Evolutionary conservation across 2,329 filamentous ascomycete genomes (phyloP), one percentile per base, ranked within the genome.

Genomic region (Trichoderma sp.): DNA sequence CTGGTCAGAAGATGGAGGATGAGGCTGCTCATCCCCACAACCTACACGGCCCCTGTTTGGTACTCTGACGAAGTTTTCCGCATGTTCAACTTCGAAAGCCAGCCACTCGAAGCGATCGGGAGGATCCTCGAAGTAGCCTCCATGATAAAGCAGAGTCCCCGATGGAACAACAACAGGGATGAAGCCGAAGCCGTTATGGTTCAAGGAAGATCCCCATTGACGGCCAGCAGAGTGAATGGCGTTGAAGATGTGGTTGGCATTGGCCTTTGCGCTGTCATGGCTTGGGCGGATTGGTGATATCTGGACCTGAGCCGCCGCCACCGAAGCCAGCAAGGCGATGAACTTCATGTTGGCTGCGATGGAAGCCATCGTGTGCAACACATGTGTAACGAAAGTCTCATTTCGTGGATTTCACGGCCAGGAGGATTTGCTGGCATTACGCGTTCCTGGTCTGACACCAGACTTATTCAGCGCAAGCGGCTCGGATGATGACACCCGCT

Each of bases 51-150:
- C 21, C 50, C 50, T 8, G 7, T 35, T 21, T 29, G n/a, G 33
- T 6, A 14, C 6, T 56, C 59, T n/a, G 0, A 45, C 71, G 16
- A 73, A 73, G 41, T 38, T 56, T 78, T 93, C 86, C 0, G 93
- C 91, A 82, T 95, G 93, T 79, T 95, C 93, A 4, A 92, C 88
- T 81, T 95, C 93, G 80, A 95, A 95, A 0, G 93, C 93, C 1
- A 95, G 85, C 93, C 93, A 95, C 79, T 95, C 91, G 3, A 87
- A 88, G 0, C 86, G 88, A 3, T 83, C 82, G 0, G 93, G 87
- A 0, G 86, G 84, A 1, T 87, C 82, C 0, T 84, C 78, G 0
- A 80, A 81, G 9, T 78, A 78, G 0, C 87, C 88, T 14, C 93
- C 93, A 80, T 95, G 93, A 79, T 94, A 94, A 11, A 95, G 82